Evolutionary conservation across 2,329 filamentous ascomycete genomes (phyloP).

Genomic region (Fusarium tricinctum): DNA sequence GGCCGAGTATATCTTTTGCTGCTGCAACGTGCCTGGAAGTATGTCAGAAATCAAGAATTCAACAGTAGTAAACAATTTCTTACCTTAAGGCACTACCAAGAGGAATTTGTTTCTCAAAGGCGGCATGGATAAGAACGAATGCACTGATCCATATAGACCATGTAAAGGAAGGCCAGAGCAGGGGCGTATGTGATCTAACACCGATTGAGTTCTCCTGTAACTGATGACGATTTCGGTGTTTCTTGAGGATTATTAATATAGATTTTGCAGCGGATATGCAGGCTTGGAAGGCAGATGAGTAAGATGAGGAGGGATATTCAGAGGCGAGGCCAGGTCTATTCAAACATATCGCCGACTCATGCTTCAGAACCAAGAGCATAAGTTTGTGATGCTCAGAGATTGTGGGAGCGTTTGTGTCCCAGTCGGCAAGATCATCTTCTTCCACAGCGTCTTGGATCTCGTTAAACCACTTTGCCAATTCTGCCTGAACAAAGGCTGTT

Average conservation of each 20-base stretch:
- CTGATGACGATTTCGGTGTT: slow-evolving; percentile 38
- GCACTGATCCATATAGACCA: slow-evolving; percentile 68
- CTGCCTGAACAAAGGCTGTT: slow-evolving; percentile 62
- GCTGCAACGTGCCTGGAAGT: slow-evolving; percentile 48
- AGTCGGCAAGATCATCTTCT: slow-evolving; percentile 49
- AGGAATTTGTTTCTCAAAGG: slow-evolving; percentile 60
- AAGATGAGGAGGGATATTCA: slow-evolving; percentile 58
- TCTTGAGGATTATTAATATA: slow-evolving; percentile 59
- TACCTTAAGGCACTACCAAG: slow-evolving; percentile 57
- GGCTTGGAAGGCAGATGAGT: slow-evolving; percentile 63
- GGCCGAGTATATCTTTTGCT: slow-evolving; percentile 48
- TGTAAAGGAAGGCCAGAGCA: slow-evolving; percentile 66
- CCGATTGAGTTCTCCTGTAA: slow-evolving; percentile 21
- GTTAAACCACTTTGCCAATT: slow-evolving; percentile 66
- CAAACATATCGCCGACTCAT: slow-evolving; percentile 65
- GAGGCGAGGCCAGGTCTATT: slow-evolving; percentile 65
- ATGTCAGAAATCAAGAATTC: background rate
- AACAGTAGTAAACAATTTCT: background rate
- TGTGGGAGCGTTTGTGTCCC: slow-evolving; percentile 1
- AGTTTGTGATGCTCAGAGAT: slow-evolving; percentile 56
- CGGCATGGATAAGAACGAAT: slow-evolving; percentile 65
- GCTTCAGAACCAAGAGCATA: slow-evolving; percentile 60
- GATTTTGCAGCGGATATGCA: slow-evolving; percentile 65
- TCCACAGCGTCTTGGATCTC: slow-evolving; percentile 65
- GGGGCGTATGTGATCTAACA: slow-evolving; percentile 43